Evolutionary conservation across 306 rosid species (phyloP), one percentile per base, ranked within the genome.

Genomic region (Dicorynia guianensis): DNA sequence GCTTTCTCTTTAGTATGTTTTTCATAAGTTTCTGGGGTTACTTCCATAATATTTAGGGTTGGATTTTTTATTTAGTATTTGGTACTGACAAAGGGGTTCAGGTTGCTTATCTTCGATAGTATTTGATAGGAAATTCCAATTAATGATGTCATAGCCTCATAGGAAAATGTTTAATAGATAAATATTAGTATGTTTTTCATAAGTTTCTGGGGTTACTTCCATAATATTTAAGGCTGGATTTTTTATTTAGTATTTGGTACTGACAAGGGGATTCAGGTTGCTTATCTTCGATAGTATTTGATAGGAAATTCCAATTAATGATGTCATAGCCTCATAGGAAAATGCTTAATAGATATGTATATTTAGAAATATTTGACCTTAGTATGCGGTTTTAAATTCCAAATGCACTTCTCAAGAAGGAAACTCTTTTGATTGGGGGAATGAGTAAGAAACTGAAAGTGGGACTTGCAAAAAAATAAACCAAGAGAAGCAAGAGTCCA

Each of bases 111-210:
- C 44, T 60, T 34, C 8, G 59, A 33, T 68, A 40, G 19, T 49
- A 48, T 12, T 59, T 72, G 19, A 69, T 40, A 5, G 36, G 52
- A 63, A 64, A 65, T 58, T 71, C 52, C 48, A 60, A 62, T 34
- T 7, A 63, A 30, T 75, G 70, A 70, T 55, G 46, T 15, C 50
- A 42, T n/a, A n/a, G n/a, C n/a, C n/a, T n/a, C n/a, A n/a, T 25
- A 34, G 76, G 75, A 68, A 25, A 59, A 77, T 4, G 47, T 14
- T 71, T 57, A 63, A 55, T 62, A 69, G 20, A 52, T 75, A 49
- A 17, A n/a, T n/a, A n/a, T 72, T 60, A 10, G 46, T 25, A 8
- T 47, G 17, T 50, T 76, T 10, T n/a, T 18, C 65, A 14, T 13
- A 38, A 33, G 15, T 38, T 13, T 18, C 17, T 44, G 20, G 44